A percentile compares a stretch with the other conserved stretches of the same genome.
Conservation (phyloP, 306 rosid species). For the Prunus campanulata region DNA sequence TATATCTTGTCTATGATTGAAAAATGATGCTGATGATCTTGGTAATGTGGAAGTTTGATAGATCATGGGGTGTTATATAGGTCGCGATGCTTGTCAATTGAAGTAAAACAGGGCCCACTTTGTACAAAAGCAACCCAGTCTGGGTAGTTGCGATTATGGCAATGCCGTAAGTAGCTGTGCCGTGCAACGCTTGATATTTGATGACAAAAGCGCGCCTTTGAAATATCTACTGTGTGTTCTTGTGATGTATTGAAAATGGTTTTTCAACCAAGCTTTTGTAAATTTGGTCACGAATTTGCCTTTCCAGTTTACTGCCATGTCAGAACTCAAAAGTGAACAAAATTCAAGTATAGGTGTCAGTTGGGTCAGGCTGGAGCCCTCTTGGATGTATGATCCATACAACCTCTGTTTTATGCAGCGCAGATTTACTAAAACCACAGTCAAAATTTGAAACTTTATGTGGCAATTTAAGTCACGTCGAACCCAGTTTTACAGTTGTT, state of each 20-base stretch:
- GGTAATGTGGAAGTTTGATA: not conserved
- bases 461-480: not conserved
- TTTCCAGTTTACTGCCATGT: not conserved
- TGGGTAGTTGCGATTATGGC: slow-evolving; percentile 9
- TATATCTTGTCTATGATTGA: not conserved
- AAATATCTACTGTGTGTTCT: not conserved
- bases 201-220: not conserved
- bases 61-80: slow-evolving; percentile 1
- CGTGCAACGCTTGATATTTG: not conserved
- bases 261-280: not conserved
- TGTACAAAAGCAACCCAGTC: not conserved
- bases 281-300: not conserved
- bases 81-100: not conserved
- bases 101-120: slow-evolving; percentile 1
- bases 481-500: not conserved
- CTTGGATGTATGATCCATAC: not conserved
- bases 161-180: not conserved
- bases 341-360: not conserved
- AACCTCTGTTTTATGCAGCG: no score
- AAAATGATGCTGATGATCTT: not conserved
- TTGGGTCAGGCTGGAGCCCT: not conserved
- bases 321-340: not conserved
- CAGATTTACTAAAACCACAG: no score
- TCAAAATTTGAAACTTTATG: no score
- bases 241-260: not conserved